Evolutionary conservation across 345 rosid species (phyloP), one percentile per base, ranked within the genome.

Genomic region (Litchi chinensis): DNA sequence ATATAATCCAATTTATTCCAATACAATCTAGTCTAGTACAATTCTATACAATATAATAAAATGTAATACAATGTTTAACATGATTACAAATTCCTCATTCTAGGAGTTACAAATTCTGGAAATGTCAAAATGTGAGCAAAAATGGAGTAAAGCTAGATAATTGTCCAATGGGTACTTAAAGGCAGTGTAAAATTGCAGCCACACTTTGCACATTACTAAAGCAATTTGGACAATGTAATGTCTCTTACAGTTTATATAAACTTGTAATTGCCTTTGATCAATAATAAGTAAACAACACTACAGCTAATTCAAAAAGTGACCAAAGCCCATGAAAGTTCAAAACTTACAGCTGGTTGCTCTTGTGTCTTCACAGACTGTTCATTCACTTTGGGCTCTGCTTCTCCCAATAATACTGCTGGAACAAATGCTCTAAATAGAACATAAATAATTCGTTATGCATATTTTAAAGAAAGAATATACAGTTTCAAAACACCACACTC

Each of bases 361-460:
- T 87, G 93, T 56, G 81, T 79, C 89, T 90, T 94, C 65, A 84
- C 82, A 65, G 92, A 85, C 80, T 91, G 97, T 74, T 95, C 99
- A 77, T 52, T 95, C 71, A 70, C 88, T 87, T 93, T 93, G 24
- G 89, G 81, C 82, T 97, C 98, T 4, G 93, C 88, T 86, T 97
- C 99, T 78, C 95, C 99, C 85, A 97, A 84, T 76, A 97, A 82
- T 69, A 97, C 98, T 68, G 98, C 98, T 72, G 99, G 99, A 86
- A 94, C 98, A 87, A 97, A 97, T 86, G 98, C 98, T 88, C 99
- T 97, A 79, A 71, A 50, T 89, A 68, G 81, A 76, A 83, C 67
- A 82, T 68, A 69, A 32, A 86, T 37, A 56, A 15, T 64, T 26
- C n/a, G 48, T 48, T 13, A 52, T 70, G 60, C 16, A 44, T 18